Percentiles rank a stretch among this genome's conserved stretches.
phyloP scores from a whole-genome alignment of 495 filamentous ascomycete species.

The Cryomyces minteri region DNA sequence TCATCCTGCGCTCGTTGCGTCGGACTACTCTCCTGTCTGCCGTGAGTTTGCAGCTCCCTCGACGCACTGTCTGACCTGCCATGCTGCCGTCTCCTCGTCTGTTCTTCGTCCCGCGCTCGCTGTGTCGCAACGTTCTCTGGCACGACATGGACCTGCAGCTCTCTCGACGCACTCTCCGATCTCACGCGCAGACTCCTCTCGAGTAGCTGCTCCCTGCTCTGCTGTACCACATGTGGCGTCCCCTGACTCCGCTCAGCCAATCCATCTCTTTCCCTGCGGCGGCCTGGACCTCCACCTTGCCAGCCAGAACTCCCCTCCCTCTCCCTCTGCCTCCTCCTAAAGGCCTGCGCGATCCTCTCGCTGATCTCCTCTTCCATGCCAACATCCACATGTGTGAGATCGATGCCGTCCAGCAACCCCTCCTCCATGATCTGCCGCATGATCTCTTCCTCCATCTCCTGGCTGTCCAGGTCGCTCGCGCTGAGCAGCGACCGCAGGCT shows the following conservation, averaged over 20 bases:
- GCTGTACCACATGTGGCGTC: too few species aligned
- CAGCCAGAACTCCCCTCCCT: constrained; percentile 1
- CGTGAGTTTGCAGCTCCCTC: constrained; percentile 11
- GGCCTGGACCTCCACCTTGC: background rate
- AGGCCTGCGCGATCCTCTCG: constrained; percentile 74
- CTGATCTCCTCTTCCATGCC: constrained; percentile 68
- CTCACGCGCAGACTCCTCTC: constrained; percentile 4
- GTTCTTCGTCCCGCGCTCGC: background rate
- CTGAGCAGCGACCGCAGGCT: constrained; percentile 71
- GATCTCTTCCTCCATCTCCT: constrained; percentile 75
- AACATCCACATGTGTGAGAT: constrained; percentile 62
- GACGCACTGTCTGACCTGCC: constrained; percentile 16
- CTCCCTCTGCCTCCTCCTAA: constrained; percentile 42
- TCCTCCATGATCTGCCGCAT: constrained; percentile 76
- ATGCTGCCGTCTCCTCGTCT: constrained; percentile 6
- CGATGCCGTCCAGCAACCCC: constrained; percentile 67
- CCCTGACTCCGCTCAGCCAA: too few species aligned
- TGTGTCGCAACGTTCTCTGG: too few species aligned
- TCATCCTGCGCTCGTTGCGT: background rate
- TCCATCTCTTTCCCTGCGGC: background rate
- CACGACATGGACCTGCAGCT: constrained; percentile 8
- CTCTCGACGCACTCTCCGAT: constrained; percentile 18
- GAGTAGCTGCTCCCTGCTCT: too few species aligned
- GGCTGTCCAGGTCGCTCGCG: constrained; percentile 48
- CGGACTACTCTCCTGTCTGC: too few species aligned